These are phyloP conservation scores for Candida parachauliodes DNA, from an alignment of 805 yeast species.

Conservation along the genomic window DNA sequence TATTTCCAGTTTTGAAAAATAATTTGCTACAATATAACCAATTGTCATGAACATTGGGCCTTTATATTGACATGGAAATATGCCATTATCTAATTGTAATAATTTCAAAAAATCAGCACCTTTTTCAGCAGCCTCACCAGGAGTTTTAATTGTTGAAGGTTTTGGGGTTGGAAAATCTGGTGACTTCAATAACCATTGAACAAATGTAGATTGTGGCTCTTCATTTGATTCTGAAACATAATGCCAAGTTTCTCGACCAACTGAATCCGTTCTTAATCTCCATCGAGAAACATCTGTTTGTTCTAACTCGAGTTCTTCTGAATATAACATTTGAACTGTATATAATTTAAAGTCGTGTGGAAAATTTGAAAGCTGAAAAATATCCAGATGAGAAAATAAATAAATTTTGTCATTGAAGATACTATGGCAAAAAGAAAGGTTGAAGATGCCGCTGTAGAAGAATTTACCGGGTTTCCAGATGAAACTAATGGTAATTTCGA, in stretches of 20 bases:
- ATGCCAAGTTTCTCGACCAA: slow-evolving; percentile 84
- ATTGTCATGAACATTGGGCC: slow-evolving; percentile 98
- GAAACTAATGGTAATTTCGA: slow-evolving; percentile 16
- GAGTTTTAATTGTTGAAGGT: slow-evolving; percentile 38
- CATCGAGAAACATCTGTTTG: slow-evolving; percentile 69
- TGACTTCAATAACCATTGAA: slow-evolving; percentile 50
- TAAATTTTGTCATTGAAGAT: neutral
- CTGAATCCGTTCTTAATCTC: slow-evolving; percentile 65
- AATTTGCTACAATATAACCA: slow-evolving; percentile 75
- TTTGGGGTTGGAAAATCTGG: slow-evolving; percentile 36
- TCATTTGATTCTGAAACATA: slow-evolving; percentile 41
- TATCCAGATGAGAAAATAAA: slow-evolving; percentile 1
- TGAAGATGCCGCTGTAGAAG: slow-evolving; percentile 12
- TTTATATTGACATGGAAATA: slow-evolving; percentile 87
- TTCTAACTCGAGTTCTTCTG: slow-evolving; percentile 67
- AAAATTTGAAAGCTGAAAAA: slow-evolving; percentile 2
- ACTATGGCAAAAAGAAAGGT: slow-evolving; percentile 25
- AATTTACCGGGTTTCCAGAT: slow-evolving; percentile 4
- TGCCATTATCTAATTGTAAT: slow-evolving; percentile 83
- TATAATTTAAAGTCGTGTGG: slow-evolving; percentile 6
- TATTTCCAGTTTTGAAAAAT: slow-evolving; percentile 65
- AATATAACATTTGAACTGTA: slow-evolving; percentile 38
- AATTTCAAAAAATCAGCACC: slow-evolving; percentile 68
- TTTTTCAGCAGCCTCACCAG: slow-evolving; percentile 62
- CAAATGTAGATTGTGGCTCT: slow-evolving; percentile 53